Conservation (phyloP, 116 monocot species). For the Zostera marina region DNA sequence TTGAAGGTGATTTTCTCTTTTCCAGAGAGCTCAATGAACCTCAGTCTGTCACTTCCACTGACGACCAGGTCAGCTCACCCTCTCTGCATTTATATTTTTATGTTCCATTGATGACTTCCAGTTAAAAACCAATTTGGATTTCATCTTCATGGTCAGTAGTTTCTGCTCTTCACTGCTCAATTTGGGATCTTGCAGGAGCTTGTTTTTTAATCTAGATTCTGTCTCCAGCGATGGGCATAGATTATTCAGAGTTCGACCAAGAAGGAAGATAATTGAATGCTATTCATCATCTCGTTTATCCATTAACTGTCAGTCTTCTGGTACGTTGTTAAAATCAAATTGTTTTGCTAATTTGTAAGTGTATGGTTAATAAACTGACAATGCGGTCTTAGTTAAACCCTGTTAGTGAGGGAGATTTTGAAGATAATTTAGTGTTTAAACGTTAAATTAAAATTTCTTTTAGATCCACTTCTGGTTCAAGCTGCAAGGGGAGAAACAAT, state of each 20-base stretch:
- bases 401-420: neutral
- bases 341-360: no score
- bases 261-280: constrained; percentile 1
- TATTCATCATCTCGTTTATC: neutral
- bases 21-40: no score
- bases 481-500: constrained; percentile 60
- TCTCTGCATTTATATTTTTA: no score
- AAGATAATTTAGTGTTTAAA: neutral
- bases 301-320: constrained; percentile 18
- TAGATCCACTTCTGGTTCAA: constrained; percentile 72
- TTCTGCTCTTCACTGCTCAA: constrained; percentile 4
- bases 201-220: constrained; percentile 14
- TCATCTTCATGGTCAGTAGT: neutral
- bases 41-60: no score
- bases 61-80: no score
- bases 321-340: constrained; percentile 14
- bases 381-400: neutral
- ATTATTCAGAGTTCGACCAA: neutral
- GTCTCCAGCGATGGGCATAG: constrained; percentile 1
- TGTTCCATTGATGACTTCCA: no score
- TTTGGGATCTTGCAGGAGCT: constrained; percentile 9
- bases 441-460: no score
- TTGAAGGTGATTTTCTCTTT: no score
- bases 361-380: no score
- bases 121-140: no score